These are phyloP conservation scores for Lasiodiplodia sp. DNA, from an alignment of 2,329 filamentous ascomycete species.

Conservation along the genomic window DNA sequence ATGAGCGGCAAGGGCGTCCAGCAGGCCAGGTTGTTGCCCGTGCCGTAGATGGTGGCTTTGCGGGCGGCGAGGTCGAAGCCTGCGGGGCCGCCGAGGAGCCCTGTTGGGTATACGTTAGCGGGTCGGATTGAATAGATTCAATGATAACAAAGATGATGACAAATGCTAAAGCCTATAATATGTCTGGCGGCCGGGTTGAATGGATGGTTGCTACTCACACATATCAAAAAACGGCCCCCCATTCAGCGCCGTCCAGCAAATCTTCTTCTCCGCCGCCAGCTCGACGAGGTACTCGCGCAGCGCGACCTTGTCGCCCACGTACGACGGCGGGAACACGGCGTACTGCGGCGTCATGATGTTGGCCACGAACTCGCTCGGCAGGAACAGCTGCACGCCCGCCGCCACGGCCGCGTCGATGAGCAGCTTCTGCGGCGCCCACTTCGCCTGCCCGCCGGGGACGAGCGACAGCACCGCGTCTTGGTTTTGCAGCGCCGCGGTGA, in stretches of 20 bases:
- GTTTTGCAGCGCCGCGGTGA: neutral
- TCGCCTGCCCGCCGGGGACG: neutral
- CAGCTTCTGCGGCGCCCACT: neutral
- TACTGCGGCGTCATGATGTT: conserved; percentile 39
- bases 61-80: conserved; percentile 43
- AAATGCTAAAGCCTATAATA: no score
- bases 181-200: neutral
- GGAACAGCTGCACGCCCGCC: conserved; percentile 50
- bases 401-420: conserved; percentile 51
- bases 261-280: conserved; percentile 35
- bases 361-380: conserved; percentile 47
- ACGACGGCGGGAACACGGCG: conserved; percentile 38
- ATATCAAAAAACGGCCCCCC: conserved; percentile 49
- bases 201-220: conserved; percentile 37
- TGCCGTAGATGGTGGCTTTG: conserved; percentile 45
- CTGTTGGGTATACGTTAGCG: conserved; percentile 31
- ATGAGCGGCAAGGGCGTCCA: conserved; percentile 44
- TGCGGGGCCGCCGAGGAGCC: conserved; percentile 47
- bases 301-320: conserved; percentile 40
- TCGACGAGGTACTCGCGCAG: conserved; percentile 40
- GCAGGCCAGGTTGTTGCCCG: conserved; percentile 39
- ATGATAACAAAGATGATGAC: no score
- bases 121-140: neutral
- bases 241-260: conserved; percentile 44
- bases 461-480: conserved; percentile 3